phyloP scores from a whole-genome alignment of 2,329 filamentous ascomycete genomes.

The Balansia obtecta region DNA sequence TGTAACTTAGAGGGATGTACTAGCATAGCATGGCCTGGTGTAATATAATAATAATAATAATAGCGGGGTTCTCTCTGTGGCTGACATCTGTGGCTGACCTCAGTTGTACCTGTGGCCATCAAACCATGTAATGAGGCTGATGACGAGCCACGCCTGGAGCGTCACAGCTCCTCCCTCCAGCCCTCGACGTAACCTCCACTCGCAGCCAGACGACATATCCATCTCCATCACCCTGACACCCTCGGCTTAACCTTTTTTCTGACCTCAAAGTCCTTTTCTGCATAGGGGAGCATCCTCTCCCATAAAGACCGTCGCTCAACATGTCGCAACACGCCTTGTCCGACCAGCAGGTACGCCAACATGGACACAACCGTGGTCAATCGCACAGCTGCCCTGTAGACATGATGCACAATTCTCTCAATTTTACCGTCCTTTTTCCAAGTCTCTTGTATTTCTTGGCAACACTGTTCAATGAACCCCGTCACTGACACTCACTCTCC shows the following conservation, averaged over 20 bases:
- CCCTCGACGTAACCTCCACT: constrained; percentile 8
- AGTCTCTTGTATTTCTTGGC: neutral
- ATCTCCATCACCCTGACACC: neutral
- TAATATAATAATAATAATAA: no score
- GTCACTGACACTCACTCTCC: neutral
- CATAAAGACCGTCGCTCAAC: constrained; percentile 33
- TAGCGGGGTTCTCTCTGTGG: neutral
- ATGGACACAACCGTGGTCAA: constrained; percentile 5
- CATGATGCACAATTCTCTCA: constrained; percentile 9
- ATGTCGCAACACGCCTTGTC: constrained; percentile 97
- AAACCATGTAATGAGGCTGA: no score
- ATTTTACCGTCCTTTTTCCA: neutral
- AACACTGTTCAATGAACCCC: neutral
- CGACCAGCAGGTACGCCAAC: constrained; percentile 72
- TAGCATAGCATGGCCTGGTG: no score
- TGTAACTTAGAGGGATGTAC: no score
- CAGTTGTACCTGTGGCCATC: neutral
- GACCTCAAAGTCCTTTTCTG: constrained; percentile 14
- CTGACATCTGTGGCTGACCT: neutral
- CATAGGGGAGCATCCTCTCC: neutral
- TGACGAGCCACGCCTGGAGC: constrained; percentile 8
- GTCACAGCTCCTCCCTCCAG: constrained; percentile 18
- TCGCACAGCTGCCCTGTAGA: constrained; percentile 9
- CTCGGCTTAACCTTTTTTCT: constrained; percentile 2
- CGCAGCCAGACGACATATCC: constrained; percentile 5